phyloP scores from a whole-genome alignment of 306 rosid genomes.

The Potentilla sterilis region DNA sequence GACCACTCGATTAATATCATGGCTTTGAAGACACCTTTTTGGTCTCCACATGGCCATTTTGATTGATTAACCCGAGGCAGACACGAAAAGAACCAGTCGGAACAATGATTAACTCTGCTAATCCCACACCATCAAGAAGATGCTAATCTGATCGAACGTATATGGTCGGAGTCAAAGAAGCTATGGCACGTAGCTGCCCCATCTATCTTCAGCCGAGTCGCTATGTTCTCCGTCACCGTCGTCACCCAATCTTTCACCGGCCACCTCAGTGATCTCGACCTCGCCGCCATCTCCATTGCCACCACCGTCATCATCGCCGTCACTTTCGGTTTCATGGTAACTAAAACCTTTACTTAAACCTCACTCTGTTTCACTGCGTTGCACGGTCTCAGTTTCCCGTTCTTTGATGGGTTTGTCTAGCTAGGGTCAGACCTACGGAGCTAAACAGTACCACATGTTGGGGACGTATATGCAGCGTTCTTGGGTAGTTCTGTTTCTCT shows the following conservation, averaged over 20 bases:
- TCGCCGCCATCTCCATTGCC: slow-evolving; percentile 61
- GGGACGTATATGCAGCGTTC: slow-evolving; percentile 70
- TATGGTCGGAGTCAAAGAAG: slow-evolving; percentile 49
- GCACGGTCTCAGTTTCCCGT: background rate
- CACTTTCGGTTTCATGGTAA: slow-evolving; percentile 66
- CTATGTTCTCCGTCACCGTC: slow-evolving; percentile 70
- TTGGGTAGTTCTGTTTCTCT: slow-evolving; percentile 54
- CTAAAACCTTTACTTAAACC: background rate
- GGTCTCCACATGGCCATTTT: no score
- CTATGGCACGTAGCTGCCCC: slow-evolving; percentile 67
- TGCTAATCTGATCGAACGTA: slow-evolving; percentile 25
- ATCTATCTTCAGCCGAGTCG: slow-evolving; percentile 69
- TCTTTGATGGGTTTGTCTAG: slow-evolving; percentile 29
- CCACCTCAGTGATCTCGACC: slow-evolving; percentile 62
- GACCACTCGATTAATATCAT: no score
- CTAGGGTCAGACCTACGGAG: slow-evolving; percentile 83
- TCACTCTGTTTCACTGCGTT: background rate
- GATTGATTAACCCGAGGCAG: no score
- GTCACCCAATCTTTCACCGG: slow-evolving; percentile 65
- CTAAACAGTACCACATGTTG: slow-evolving; percentile 46
- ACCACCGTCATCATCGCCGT: slow-evolving; percentile 62
- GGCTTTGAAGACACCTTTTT: background rate
- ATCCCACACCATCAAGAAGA: slow-evolving; percentile 1
- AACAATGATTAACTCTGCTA: slow-evolving; percentile 26
- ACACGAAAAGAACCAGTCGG: background rate